Evolutionary conservation across 768 basidiomycete genomes (phyloP).

Genomic region (Dentipellis fragilis): DNA sequence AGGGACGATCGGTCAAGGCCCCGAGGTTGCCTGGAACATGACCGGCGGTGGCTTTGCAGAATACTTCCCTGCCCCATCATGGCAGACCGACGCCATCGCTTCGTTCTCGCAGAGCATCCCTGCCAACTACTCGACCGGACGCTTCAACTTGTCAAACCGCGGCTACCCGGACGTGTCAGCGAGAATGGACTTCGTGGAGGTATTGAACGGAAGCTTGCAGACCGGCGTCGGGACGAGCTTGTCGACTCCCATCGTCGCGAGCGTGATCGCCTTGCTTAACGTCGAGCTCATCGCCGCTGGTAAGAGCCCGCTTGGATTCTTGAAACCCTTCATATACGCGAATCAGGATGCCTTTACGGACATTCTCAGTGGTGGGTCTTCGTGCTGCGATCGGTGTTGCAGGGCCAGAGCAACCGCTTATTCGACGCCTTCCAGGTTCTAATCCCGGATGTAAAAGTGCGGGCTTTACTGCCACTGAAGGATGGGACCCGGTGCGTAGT

Average conservation of each 20-base stretch:
- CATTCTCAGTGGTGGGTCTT: conserved; percentile 19
- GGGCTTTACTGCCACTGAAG: conserved; percentile 20
- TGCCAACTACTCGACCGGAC: conserved; percentile 5
- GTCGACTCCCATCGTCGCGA: conserved; percentile 24
- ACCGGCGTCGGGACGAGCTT: conserved; percentile 21
- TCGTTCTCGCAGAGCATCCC: conserved; percentile 1
- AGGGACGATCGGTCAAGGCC: conserved; percentile 3
- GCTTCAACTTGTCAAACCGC: conserved; percentile 13
- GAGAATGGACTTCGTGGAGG: background rate
- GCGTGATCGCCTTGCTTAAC: conserved; percentile 25
- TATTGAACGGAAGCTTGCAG: conserved; percentile 6
- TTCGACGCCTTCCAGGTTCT: background rate
- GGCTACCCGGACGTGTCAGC: conserved; percentile 14
- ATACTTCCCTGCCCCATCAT: conserved; percentile 9
- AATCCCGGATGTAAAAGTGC: conserved; percentile 16
- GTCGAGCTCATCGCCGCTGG: conserved; percentile 21
- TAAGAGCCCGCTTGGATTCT: conserved; percentile 22
- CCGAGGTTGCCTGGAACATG: conserved; percentile 15
- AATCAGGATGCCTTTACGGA: conserved; percentile 22
- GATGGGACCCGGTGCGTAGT: conserved; percentile 23
- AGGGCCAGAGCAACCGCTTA: background rate
- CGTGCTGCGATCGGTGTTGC: background rate
- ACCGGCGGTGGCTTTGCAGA: conserved; percentile 16
- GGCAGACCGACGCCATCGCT: conserved; percentile 5
- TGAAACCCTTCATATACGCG: conserved; percentile 23